Evolutionary conservation across 257 asterid genomes (phyloP).

Genomic region (Gynochthodes officinalis): DNA sequence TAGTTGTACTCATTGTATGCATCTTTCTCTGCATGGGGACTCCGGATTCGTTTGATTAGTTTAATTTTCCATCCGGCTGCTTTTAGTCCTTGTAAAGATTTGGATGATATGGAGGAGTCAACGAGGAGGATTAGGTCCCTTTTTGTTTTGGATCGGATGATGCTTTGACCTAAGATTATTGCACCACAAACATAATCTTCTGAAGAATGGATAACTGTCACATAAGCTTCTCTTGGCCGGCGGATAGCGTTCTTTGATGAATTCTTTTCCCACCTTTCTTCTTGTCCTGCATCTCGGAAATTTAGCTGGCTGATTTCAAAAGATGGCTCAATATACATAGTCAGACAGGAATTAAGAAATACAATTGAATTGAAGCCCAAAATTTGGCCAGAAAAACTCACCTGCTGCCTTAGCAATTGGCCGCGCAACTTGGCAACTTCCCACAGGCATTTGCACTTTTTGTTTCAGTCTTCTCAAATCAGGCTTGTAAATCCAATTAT

Average conservation of each 20-base stretch:
- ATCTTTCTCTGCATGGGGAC: conserved; percentile 37
- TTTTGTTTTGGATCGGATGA: conserved; percentile 47
- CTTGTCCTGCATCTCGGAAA: conserved; percentile 31
- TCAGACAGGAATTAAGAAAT: no score
- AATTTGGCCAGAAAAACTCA: conserved; percentile 4
- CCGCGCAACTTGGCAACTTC: conserved; percentile 36
- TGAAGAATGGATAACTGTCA: conserved; percentile 65
- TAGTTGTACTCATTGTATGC: conserved; percentile 77
- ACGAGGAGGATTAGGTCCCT: conserved; percentile 65
- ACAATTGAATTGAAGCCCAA: background rate
- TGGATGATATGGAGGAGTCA: conserved; percentile 45
- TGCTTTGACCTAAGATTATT: conserved; percentile 69
- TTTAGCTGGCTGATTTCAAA: no score
- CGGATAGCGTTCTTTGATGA: background rate
- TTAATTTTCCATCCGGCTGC: conserved; percentile 66
- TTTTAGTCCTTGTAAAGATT: conserved; percentile 39
- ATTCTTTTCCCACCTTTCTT: conserved; percentile 26
- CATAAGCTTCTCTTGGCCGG: conserved; percentile 59
- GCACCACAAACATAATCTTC: conserved; percentile 83
- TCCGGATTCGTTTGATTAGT: conserved; percentile 44
- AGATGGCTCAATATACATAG: no score
- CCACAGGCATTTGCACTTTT: conserved; percentile 34
- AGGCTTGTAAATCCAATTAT: conserved; percentile 40
- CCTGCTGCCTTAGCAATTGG: conserved; percentile 30
- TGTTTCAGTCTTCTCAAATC: conserved; percentile 35